phyloP scores from a whole-genome alignment of 2,329 filamentous ascomycete species.

The Fusarium euwallaceae region DNA sequence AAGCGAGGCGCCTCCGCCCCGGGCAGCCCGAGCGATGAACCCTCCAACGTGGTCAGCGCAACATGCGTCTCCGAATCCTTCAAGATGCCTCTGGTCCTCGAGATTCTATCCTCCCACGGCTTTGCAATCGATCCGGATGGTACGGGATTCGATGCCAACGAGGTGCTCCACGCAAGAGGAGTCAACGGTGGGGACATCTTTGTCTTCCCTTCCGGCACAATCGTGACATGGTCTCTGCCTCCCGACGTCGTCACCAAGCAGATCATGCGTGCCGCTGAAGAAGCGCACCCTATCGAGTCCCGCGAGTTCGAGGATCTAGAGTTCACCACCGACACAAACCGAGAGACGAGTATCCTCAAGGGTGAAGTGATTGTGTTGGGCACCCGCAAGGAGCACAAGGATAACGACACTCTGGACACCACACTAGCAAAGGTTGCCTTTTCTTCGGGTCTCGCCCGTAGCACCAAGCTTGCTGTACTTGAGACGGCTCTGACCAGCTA shows the following conservation, averaged over 20 bases:
- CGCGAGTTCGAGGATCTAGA: conserved; percentile 92
- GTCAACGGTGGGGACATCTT: conserved; percentile 86
- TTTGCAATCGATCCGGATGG: conserved; percentile 73
- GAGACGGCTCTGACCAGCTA: conserved; percentile 87
- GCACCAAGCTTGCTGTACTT: conserved; percentile 92
- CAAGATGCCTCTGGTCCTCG: conserved; percentile 71
- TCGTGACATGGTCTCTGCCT: conserved; percentile 92
- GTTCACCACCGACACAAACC: conserved; percentile 80
- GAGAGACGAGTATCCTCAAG: conserved; percentile 81
- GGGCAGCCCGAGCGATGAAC: conserved; percentile 50
- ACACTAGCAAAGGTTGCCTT: conserved; percentile 96
- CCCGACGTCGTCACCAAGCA: conserved; percentile 80
- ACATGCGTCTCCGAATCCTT: conserved; percentile 74
- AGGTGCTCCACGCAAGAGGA: conserved; percentile 73
- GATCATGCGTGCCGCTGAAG: conserved; percentile 81
- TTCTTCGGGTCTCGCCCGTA: conserved; percentile 91
- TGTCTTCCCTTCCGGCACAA: conserved; percentile 92
- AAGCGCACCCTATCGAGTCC: conserved; percentile 75
- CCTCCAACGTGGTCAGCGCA: conserved; percentile 65
- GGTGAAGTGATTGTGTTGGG: conserved; percentile 93
- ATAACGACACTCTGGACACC: conserved; percentile 63
- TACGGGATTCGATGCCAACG: conserved; percentile 70
- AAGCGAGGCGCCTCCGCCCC: conserved; percentile 49
- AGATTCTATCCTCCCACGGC: conserved; percentile 69
- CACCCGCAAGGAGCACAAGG: conserved; percentile 70